Percentiles rank a stretch among this genome's conserved stretches.
These are phyloP conservation scores for Isoetes taiwanensis DNA, from an alignment of 75 land plant species.

Conservation along the genomic window DNA sequence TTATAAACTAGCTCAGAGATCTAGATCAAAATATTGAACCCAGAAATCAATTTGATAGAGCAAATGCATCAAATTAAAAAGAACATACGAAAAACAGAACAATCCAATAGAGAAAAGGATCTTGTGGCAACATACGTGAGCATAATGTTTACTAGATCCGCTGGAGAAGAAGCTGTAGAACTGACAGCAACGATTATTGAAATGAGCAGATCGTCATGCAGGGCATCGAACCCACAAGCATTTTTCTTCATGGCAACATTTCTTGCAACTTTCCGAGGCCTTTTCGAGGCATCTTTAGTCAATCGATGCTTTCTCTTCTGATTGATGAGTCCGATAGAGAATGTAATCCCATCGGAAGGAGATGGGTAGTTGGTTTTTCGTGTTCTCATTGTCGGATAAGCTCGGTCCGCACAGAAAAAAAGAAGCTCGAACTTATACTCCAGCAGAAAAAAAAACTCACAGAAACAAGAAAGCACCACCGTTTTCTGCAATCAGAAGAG, in stretches of 20 bases:
- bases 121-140: slow-evolving; percentile 23
- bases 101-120: background rate
- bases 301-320: background rate
- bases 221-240: slow-evolving; percentile 16
- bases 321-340: slow-evolving; percentile 3
- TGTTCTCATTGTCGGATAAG: slow-evolving; percentile 12
- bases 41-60: no score
- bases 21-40: no score
- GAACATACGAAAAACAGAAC: no score
- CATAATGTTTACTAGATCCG: slow-evolving; percentile 35
- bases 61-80: no score
- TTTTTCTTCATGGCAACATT: no score
- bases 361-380: slow-evolving; percentile 2
- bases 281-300: background rate
- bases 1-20: no score
- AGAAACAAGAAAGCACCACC: no score
- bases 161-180: slow-evolving; percentile 27
- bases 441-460: no score
- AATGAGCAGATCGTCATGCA: slow-evolving; percentile 49
- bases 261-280: background rate
- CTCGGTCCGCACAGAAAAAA: no score
- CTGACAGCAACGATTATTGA: slow-evolving; percentile 33
- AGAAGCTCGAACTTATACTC: no score
- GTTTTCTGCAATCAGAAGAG: no score
- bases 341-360: slow-evolving; percentile 16